Base-by-base conservation (phyloP, 768 basidiomycete genomes). In the Agaricus blazei region DNA sequence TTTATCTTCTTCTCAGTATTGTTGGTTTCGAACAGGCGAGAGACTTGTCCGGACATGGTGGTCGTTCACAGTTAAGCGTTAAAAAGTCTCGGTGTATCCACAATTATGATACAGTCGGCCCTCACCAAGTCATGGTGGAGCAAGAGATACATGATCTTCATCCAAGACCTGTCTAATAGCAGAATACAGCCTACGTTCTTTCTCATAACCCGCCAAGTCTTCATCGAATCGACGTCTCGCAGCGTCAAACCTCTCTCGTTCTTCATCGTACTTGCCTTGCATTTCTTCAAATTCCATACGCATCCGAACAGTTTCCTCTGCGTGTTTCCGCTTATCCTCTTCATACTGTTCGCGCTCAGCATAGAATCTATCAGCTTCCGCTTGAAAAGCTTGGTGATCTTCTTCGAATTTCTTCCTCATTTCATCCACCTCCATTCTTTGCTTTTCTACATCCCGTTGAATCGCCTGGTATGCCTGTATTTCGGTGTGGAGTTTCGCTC, bases 91-190 rank as follows among this genome's bases (percentile, higher is more conserved):
- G 38, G 49, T 15, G 12, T 50, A 36, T 50, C 49, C 49, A 50
- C 49, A 41, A 19, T 5, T 37, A n/a, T 7, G n/a, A 14, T 9
- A 29, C 14, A 44, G 29, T 19, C 43, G 41, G 44, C 36, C 31
- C 28, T 19, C 34, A 34, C 19, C 34, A 34, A 34, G 34, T 34
- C 34, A 34, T 34, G 34, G 34, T 34, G 34, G 34, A 34, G 34
- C 34, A 34, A 15, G 37, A 41, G 45, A 38, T 48, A 24, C 27
- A 48, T 34, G 34, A 34, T 55, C 44, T 9, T 56, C 48, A 34
- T 56, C 54, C 48, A 56, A 43, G 12, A 49, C 27, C 6, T 56
- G 54, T 56, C 54, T 56, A 26, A 56, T 44, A 37, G 54, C 54
- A 3, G 42, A n/a, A 44, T 49, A 56, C 9, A 56, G 49, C 34